Evolutionary conservation across 345 rosid genomes (phyloP), one percentile per base, ranked within the genome.

Genomic region (Camelina sativa): DNA sequence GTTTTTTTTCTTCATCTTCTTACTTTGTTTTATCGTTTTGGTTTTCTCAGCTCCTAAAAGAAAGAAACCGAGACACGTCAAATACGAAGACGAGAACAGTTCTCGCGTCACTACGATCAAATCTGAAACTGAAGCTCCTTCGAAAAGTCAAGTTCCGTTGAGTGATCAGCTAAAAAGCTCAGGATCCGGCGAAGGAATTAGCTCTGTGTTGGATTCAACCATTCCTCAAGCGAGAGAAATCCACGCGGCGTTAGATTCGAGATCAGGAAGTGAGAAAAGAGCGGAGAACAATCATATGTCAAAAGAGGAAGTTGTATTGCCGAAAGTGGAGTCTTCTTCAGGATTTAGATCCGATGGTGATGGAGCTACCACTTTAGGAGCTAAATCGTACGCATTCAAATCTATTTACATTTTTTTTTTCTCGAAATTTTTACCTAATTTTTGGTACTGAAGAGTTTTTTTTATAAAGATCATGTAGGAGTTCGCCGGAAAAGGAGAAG

Each of bases 11-110:
- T 15, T 23, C 11, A 8, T 20, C 13, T 20, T 52, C 60, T 38
- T 57, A 37, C 43, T 57, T 41, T 34, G 17, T 6, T 19, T 43
- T 13, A 57, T 62, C 53, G 12, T 58, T 54, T 25, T 71, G 48
- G 65, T 67, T 79, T 28, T 70, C 87, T 67, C 87, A 96, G 99
- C 91, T 38, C 99, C 99, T 0, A 96, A 88, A 85, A 86, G 99
- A 80, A 96, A 91, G 77, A 88, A 85, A 77, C 99, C 99, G 6
- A 80, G 97, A 62, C 90, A 88, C 2, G 79, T 91, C 6, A 95
- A 86, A 83, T 86, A 86, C 41, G 98, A 92, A 12, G 98, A 92
- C 3, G 99, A 96, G 55, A 87, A 79, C 78, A 85, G 85, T 55
- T 75, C 78, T 43, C 84, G 92, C 3, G 83, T 62, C 54, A 65